phyloP scores from a whole-genome alignment of 352 stramenopile genomes.

The Pythium brachiatum region DNA sequence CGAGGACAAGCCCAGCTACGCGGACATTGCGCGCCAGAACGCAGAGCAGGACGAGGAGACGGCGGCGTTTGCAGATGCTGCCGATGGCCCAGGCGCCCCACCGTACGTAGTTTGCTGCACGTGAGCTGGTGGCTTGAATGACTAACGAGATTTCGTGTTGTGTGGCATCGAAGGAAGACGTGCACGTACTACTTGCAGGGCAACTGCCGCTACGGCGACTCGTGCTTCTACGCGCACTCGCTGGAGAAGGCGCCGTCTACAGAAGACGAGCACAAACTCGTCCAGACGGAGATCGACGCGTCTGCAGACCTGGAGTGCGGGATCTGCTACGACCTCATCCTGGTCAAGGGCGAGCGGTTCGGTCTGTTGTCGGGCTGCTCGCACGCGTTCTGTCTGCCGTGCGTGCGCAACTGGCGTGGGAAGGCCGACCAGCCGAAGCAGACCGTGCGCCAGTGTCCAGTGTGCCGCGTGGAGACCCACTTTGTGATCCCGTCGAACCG shows the following conservation, averaged over 20 bases:
- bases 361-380: conserved; percentile 76
- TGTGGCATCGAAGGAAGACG: conserved; percentile 44
- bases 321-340: conserved; percentile 83
- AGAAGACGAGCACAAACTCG: conserved; percentile 47
- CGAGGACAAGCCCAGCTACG: conserved; percentile 48
- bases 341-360: conserved; percentile 76
- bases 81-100: conserved; percentile 39
- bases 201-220: conserved; percentile 72
- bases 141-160: background rate
- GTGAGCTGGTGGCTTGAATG: conserved; percentile 7
- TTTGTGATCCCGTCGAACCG: conserved; percentile 85
- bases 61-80: conserved; percentile 30
- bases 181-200: conserved; percentile 85
- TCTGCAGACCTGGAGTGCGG: conserved; percentile 78
- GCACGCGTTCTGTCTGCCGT: conserved; percentile 83
- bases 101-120: conserved; percentile 39
- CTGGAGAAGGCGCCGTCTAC: conserved; percentile 40
- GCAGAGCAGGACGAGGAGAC: conserved; percentile 27
- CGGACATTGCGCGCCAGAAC: conserved; percentile 52
- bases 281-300: conserved; percentile 59
- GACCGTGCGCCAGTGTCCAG: conserved; percentile 72
- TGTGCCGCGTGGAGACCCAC: conserved; percentile 74
- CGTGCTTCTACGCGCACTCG: conserved; percentile 80
- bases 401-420: conserved; percentile 75
- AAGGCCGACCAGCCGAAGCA: conserved; percentile 67